Evolutionary conservation across 2,329 filamentous ascomycete species (phyloP), one percentile per base, ranked within the genome.

Genomic region (Anisogramma anomala): DNA sequence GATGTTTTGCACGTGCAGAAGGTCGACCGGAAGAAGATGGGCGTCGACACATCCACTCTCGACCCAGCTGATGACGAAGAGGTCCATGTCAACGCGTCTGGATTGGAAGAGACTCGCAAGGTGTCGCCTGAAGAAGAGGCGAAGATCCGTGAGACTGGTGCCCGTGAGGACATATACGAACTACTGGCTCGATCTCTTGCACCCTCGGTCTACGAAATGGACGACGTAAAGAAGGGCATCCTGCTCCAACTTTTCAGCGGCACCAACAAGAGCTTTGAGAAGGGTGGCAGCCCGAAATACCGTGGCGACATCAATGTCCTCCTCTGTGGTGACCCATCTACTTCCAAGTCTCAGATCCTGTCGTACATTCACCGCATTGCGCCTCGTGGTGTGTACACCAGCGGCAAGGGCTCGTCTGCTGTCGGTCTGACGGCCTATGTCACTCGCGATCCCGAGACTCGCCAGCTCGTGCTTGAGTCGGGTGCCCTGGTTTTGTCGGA

Each of bases 201-300:
- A 2, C 91, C 91, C 11, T 95, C 88, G 45, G 82, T 98, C 55
- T 95, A 93, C 65, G 91, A 98, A 62, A 84, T 94, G 79, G 91
- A 98, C 52, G 91, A 98, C 55, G 87, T 96, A 35, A 98, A 98
- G 71, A 98, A 98, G 65, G 91, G 91, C 9, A 95, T 98, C 47
- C 69, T 98, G 9, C 77, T 98, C 3, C 91, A 98, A 56, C 76
- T 98, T 30, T 98, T 98, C 58, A 89, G 91, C 27, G 91, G 91
- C 42, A 94, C 91, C 25, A 98, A 98, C 69, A 98, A 98, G 66
- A 85, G 84, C 1, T 98, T 98, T 60, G 77, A 94, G 45, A 96
- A 95, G 62, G 91, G 91, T 42, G 91, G 88, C 43, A 94, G 84
- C 55, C 91, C 91, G 6, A 88, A 83, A 53, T 98, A 98, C 60